A percentile compares a stretch with the other conserved stretches of the same genome.
Evolutionary conservation across 2,329 filamentous ascomycete genomes (phyloP).

Genomic region (Scytalidium lignicola): DNA sequence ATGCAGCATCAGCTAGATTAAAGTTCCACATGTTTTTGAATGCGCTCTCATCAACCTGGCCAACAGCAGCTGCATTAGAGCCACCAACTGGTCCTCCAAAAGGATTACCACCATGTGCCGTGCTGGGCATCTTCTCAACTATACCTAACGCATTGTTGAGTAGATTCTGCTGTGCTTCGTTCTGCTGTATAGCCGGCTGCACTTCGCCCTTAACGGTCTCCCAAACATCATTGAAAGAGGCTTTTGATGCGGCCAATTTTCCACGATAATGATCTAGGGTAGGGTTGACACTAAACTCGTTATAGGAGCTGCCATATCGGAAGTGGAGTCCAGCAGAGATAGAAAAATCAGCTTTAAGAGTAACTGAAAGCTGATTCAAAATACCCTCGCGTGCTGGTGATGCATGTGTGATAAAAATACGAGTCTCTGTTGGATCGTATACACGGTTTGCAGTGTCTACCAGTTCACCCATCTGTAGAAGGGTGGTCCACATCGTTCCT

Average conservation of each 20-base stretch:
- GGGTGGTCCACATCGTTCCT: slow-evolving; percentile 98
- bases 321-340: slow-evolving; percentile 97
- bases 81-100: slow-evolving; percentile 83
- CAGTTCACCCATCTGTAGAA: slow-evolving; percentile 96
- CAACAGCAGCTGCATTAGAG: slow-evolving; percentile 59
- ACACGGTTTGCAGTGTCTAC: slow-evolving; percentile 97
- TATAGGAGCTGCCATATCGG: slow-evolving; percentile 98
- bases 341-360: slow-evolving; percentile 96
- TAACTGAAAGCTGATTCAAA: slow-evolving; percentile 94
- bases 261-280: slow-evolving; percentile 97
- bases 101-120: slow-evolving; percentile 91
- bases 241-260: slow-evolving; percentile 95
- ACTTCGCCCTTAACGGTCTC: slow-evolving; percentile 97
- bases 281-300: slow-evolving; percentile 98
- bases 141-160: slow-evolving; percentile 87
- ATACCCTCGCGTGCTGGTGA: slow-evolving; percentile 95
- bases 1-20: slow-evolving; percentile 94
- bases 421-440: slow-evolving; percentile 96
- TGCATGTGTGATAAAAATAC: slow-evolving; percentile 93
- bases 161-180: slow-evolving; percentile 88
- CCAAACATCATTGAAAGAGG: slow-evolving; percentile 99
- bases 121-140: slow-evolving; percentile 96
- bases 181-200: slow-evolving; percentile 87
- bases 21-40: slow-evolving; percentile 99
- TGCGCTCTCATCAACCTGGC: slow-evolving; percentile 94